Base-by-base conservation (phyloP, 495 filamentous ascomycete genomes). In the Rostrohypoxylon terebratum region DNA sequence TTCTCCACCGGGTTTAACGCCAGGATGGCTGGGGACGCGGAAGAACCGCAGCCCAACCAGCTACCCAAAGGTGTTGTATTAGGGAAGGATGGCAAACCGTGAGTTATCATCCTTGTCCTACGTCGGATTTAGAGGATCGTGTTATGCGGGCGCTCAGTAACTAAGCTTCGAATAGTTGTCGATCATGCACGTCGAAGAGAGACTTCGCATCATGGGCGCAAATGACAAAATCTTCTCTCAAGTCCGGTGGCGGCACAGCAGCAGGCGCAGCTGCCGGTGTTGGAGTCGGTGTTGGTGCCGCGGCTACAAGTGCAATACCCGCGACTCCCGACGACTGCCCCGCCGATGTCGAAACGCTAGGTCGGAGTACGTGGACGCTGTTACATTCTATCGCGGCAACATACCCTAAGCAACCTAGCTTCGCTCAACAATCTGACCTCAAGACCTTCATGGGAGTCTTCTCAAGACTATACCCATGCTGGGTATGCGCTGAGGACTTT, bases 61-160 rank as follows among this genome's bases (percentile, higher is more conserved):
- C 61, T 83, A 40, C 91, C 93, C 13, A 96, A 94, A 79, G 95
- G 94, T 69, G 85, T 97, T 6, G 87, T 97, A 3, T 83, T 98
- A 42, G 96, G 91, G 48, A 93, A 94, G 73, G 93, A 99, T 84
- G 96, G 96, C 50, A 98, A 98, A 82, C 96, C 95, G 96, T 98
- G 85, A 81, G 93, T 74, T 74, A 66, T 4, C 3, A 51, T 34
- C 50, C 23, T 57, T 33, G 34, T 20, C 14, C 42, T 20, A 20
- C 42, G 3, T 7, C 42, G n/a, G 16, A 59, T 57, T 57, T 18
- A 44, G 10, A 33, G 8, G 45, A 16, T 58, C 31, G 31, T 36
- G 25, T n/a, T 40, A 21, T 54, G 47, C 38, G 20, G 44, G 45
- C 13, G 28, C 63, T 68, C 62, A 77, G 69, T 71, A 59, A 77